phyloP scores from a whole-genome alignment of 2,329 filamentous ascomycete species.

The Colletotrichum eleusines region DNA sequence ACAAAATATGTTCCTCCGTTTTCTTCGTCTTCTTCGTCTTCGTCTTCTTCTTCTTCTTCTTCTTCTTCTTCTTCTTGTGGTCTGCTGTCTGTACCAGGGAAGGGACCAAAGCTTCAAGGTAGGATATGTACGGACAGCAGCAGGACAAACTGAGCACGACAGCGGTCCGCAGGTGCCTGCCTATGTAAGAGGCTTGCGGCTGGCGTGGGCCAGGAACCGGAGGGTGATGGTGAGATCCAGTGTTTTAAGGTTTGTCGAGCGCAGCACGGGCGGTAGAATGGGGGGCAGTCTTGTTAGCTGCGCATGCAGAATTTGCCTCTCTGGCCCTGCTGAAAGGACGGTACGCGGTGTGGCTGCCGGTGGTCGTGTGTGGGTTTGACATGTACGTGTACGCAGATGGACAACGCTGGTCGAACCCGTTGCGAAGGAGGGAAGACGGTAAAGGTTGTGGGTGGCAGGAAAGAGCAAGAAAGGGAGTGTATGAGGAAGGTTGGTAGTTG shows the following conservation, averaged over 20 bases:
- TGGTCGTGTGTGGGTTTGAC: background rate
- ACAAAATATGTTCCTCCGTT: background rate
- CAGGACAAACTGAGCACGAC: no score
- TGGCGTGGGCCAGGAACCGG: slow-evolving; percentile 35
- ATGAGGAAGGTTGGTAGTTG: slow-evolving; percentile 1
- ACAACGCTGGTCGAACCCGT: background rate
- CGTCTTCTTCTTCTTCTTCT: no score
- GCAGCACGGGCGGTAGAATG: slow-evolving; percentile 20
- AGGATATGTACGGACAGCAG: slow-evolving; percentile 17
- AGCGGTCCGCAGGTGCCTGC: slow-evolving; percentile 11
- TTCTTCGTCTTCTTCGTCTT: background rate
- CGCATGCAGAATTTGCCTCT: slow-evolving; percentile 5
- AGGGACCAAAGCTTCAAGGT: slow-evolving; percentile 5
- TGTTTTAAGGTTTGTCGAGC: slow-evolving; percentile 39
- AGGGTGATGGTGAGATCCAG: slow-evolving; percentile 6
- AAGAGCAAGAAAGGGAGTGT: background rate
- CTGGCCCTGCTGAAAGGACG: background rate
- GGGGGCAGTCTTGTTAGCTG: background rate
- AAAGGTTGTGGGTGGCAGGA: background rate
- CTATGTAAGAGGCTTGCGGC: slow-evolving; percentile 27
- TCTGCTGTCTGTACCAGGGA: slow-evolving; percentile 2
- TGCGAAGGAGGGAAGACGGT: background rate
- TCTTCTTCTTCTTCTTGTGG: background rate
- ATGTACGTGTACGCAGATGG: background rate
- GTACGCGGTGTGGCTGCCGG: slow-evolving; percentile 2